Conservation (phyloP, 768 basidiomycete genomes). For the Galerina sulciceps region DNA sequence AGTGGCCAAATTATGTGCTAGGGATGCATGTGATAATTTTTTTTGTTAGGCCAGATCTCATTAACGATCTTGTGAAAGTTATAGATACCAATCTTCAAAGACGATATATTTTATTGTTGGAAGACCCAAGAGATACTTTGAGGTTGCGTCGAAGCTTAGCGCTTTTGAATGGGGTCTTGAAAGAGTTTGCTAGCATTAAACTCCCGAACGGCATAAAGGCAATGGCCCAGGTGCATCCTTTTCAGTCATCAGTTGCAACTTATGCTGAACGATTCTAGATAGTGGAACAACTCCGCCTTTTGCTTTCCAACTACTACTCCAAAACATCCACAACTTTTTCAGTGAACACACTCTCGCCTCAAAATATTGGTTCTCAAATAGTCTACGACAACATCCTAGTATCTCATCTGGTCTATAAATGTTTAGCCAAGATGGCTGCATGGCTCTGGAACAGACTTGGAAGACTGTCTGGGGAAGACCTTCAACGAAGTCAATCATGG, state of each 20-base stretch:
- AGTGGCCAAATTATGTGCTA: slow-evolving; percentile 16
- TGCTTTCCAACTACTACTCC: slow-evolving; percentile 67
- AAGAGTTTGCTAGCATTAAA: slow-evolving; percentile 73
- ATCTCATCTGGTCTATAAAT: slow-evolving; percentile 77
- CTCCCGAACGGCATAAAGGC: slow-evolving; percentile 69
- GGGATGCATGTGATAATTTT: neutral
- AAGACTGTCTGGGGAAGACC: slow-evolving; percentile 46
- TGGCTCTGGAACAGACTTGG: slow-evolving; percentile 72
- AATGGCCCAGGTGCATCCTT: slow-evolving; percentile 58
- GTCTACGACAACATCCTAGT: slow-evolving; percentile 48
- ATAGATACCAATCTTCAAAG: slow-evolving; percentile 59
- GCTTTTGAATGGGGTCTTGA: slow-evolving; percentile 66
- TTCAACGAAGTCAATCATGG: slow-evolving; percentile 53
- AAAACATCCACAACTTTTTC: slow-evolving; percentile 48
- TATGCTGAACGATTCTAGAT: slow-evolving; percentile 42
- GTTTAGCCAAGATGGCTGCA: slow-evolving; percentile 65
- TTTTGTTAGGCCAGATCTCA: slow-evolving; percentile 58
- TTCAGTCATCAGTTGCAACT: neutral
- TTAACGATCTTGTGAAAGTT: slow-evolving; percentile 54
- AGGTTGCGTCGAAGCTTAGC: slow-evolving; percentile 63
- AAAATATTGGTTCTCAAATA: slow-evolving; percentile 46
- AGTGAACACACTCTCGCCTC: slow-evolving; percentile 37
- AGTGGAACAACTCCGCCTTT: slow-evolving; percentile 51
- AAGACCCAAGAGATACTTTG: slow-evolving; percentile 49
- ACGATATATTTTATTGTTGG: slow-evolving; percentile 46